These are phyloP conservation scores for Ophiostoma sp. DNA, from an alignment of 2,329 filamentous ascomycete species.

Conservation along the genomic window DNA sequence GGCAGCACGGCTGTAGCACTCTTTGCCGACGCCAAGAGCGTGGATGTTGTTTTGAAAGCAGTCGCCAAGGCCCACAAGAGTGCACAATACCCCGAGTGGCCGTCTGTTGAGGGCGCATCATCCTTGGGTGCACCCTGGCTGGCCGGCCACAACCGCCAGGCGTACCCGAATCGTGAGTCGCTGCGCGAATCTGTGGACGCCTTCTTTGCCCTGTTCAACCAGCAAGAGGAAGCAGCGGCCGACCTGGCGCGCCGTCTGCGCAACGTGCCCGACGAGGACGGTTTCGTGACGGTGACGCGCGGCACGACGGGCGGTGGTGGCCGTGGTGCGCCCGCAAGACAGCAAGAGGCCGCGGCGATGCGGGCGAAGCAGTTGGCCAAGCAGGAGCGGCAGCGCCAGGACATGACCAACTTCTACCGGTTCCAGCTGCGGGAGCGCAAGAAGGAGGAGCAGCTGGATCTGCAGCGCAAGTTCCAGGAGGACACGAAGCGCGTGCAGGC, in stretches of 20 bases:
- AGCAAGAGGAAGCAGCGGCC: slow-evolving; percentile 63
- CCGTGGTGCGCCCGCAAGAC: slow-evolving; percentile 66
- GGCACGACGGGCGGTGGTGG: slow-evolving; percentile 73
- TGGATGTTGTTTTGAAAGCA: slow-evolving; percentile 76
- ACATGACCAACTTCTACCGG: slow-evolving; percentile 74
- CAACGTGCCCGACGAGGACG: slow-evolving; percentile 87
- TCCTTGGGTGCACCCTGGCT: slow-evolving; percentile 57
- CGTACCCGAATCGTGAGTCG: slow-evolving; percentile 65
- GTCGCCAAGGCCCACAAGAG: slow-evolving; percentile 61
- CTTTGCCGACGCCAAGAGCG: slow-evolving; percentile 80
- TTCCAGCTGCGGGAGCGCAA: slow-evolving; percentile 80
- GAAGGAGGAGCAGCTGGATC: slow-evolving; percentile 70
- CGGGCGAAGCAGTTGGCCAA: slow-evolving; percentile 62
- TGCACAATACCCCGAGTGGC: slow-evolving; percentile 38
- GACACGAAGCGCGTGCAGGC: slow-evolving; percentile 70
- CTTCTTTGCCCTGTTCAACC: slow-evolving; percentile 82
- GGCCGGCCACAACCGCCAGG: slow-evolving; percentile 68
- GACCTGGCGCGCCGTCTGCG: slow-evolving; percentile 65
- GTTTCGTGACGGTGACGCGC: slow-evolving; percentile 87
- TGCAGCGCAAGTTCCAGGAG: slow-evolving; percentile 73
- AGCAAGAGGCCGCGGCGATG: slow-evolving; percentile 67
- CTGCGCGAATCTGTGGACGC: slow-evolving; percentile 77
- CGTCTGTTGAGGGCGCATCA: background rate
- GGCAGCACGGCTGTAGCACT: slow-evolving; percentile 79
- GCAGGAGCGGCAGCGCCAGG: slow-evolving; percentile 58